A percentile compares a stretch with the other conserved stretches of the same genome.
Evolutionary conservation across 352 stramenopile genomes (phyloP).

Genomic region (Globisporangium viniferum): DNA sequence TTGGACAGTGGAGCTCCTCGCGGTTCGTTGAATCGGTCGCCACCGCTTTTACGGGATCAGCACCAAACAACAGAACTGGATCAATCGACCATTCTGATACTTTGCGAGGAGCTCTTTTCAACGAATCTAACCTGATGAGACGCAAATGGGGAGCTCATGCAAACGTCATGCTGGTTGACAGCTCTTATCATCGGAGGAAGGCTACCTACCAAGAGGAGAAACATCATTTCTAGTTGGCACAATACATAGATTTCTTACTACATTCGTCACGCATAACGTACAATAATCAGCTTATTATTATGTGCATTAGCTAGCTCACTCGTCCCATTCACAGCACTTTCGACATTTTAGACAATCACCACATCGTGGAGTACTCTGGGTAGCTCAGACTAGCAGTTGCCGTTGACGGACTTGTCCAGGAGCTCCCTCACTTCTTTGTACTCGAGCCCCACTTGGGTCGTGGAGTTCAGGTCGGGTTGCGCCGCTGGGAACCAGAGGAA

Average conservation of each 20-base stretch:
- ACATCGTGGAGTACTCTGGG: background rate
- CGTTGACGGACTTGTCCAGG: slow-evolving; percentile 30
- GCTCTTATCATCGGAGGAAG: background rate
- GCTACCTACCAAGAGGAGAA: background rate
- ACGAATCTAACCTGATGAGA: background rate
- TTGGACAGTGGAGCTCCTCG: background rate
- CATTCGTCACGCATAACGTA: slow-evolving; percentile 6
- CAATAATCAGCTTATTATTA: slow-evolving; percentile 5
- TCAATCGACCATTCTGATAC: background rate
- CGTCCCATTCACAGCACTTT: background rate
- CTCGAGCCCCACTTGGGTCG: slow-evolving; percentile 41
- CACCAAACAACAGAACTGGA: background rate
- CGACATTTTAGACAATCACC: background rate
- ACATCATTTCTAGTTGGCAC: background rate
- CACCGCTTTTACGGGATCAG: background rate
- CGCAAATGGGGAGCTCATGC: background rate
- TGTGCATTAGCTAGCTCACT: background rate
- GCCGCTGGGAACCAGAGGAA: slow-evolving; percentile 67
- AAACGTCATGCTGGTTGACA: background rate
- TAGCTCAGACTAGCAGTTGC: slow-evolving; percentile 16
- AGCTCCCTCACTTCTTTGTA: slow-evolving; percentile 50
- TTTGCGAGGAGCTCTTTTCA: background rate
- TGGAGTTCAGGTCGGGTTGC: slow-evolving; percentile 32
- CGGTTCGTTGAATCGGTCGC: background rate
- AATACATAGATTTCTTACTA: slow-evolving; percentile 13